Evolutionary conservation across 345 rosid genomes (phyloP).

Genomic region (Linum trigynum): DNA sequence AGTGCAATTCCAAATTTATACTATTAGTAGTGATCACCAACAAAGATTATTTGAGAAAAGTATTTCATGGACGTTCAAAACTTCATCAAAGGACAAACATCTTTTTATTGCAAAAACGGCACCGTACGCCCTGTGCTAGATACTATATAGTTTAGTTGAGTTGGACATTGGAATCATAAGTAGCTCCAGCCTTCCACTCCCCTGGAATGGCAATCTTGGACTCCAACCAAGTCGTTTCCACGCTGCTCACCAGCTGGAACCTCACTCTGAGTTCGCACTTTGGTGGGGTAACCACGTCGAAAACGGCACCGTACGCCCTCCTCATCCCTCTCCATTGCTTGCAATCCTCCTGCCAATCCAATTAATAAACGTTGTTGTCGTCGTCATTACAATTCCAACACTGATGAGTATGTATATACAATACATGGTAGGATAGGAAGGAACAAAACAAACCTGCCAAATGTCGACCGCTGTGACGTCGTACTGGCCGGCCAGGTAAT

Average conservation of each 20-base stretch:
- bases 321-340: slow-evolving; percentile 5
- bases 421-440: too few relatives aligned
- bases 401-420: too few relatives aligned
- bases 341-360: neutral
- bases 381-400: too few relatives aligned
- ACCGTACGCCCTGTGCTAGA: too few relatives aligned
- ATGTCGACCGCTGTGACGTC: slow-evolving; percentile 1
- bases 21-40: too few relatives aligned
- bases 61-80: too few relatives aligned
- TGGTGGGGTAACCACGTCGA: slow-evolving; percentile 2
- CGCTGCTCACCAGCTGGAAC: slow-evolving; percentile 1
- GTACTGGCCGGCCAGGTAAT: neutral
- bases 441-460: neutral
- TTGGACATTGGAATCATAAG: neutral
- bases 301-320: slow-evolving; percentile 7
- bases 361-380: neutral
- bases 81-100: too few relatives aligned
- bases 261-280: neutral
- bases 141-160: neutral
- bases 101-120: too few relatives aligned
- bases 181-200: slow-evolving; percentile 1
- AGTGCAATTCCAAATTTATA: too few relatives aligned
- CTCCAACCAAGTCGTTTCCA: neutral
- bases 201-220: neutral
- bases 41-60: too few relatives aligned